Base-by-base conservation (phyloP, 805 yeast species). In the Myxozyma geophila region DNA sequence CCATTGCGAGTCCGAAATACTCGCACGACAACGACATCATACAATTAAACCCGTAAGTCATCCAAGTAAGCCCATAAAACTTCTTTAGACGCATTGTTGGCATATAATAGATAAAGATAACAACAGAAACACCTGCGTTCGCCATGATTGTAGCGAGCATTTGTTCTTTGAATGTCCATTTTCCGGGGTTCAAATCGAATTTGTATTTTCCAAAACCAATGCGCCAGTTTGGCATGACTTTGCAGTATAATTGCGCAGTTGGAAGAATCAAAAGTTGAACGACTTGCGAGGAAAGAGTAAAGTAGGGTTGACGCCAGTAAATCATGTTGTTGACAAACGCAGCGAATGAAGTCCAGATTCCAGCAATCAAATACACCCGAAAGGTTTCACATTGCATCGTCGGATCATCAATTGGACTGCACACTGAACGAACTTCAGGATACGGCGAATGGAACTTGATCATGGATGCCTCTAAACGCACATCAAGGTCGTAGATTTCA, bases 91-190 rank as follows among this genome's bases (percentile, higher is more conserved):
- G 55, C 43, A 64, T 35, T 7, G 55, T 64, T 0, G 64, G 63
- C 33, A 37, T 51, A 35, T 63, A 63, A 12, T 41, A 49, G 7
- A 63, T 28, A 47, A 48, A 64, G 36, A 57, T 43, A 13, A 40
- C 48, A 15, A 39, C 46, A 28, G 54, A 50, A 15, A 54, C 55
- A 21, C 67, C 68, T n/a, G 55, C 68, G 19, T 64, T 64, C 9
- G 58, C 55, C 57, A 79, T 73, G 47, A 80, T 68, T 66, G 89
- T 83, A 8, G 87, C 77, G 64, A 86, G 78, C 87, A 85, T 84
- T 72, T 86, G 89, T 70, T 86, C 90, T 71, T 86, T 86, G 66
- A 74, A 77, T 47, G 79, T 76, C 86, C 87, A 86, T n/a, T 87
- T 87, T 10, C 88, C 87, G 8, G 88, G 87, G 70, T 85, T 86